These are phyloP conservation scores for Yarrowia deformans DNA, from an alignment of 805 yeast genomes.

Conservation along the genomic window DNA sequence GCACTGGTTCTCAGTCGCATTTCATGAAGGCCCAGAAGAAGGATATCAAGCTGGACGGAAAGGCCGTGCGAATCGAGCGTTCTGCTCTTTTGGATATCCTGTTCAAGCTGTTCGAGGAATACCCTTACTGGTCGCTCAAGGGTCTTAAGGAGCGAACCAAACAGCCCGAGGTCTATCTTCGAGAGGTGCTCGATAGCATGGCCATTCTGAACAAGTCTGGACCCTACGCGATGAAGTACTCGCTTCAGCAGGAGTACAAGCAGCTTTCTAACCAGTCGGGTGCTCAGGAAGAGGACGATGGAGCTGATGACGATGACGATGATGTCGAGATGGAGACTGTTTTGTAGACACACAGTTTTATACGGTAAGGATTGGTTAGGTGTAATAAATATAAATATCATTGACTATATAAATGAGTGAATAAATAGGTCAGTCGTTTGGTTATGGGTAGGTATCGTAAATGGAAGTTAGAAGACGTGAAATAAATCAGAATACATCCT, in stretches of 20 bases:
- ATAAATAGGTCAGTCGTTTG: conserved; percentile 12
- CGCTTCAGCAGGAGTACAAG: conserved; percentile 88
- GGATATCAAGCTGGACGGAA: conserved; percentile 63
- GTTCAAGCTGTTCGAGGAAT: conserved; percentile 90
- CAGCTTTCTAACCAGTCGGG: conserved; percentile 49
- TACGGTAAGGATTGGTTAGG: background rate
- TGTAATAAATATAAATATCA: conserved; percentile 2
- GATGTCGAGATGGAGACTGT: conserved; percentile 41
- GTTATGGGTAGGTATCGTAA: background rate
- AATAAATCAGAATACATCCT: conserved; percentile 44
- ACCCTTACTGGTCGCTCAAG: conserved; percentile 95
- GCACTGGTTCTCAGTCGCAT: conserved; percentile 65
- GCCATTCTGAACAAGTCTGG: conserved; percentile 92
- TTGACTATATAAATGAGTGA: conserved; percentile 29
- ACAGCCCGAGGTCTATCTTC: conserved; percentile 89
- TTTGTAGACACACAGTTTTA: background rate
- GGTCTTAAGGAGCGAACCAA: conserved; percentile 91
- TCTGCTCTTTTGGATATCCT: conserved; percentile 87
- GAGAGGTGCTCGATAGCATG: conserved; percentile 88
- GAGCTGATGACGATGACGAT: conserved; percentile 37
- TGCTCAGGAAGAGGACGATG: conserved; percentile 41
- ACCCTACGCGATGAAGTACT: conserved; percentile 91
- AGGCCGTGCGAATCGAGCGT: conserved; percentile 93
- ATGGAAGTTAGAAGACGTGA: background rate
- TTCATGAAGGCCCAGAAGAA: conserved; percentile 59